Evolutionary conservation across 2,329 filamentous ascomycete species (phyloP).

Genomic region (Claviceps humidiphila): DNA sequence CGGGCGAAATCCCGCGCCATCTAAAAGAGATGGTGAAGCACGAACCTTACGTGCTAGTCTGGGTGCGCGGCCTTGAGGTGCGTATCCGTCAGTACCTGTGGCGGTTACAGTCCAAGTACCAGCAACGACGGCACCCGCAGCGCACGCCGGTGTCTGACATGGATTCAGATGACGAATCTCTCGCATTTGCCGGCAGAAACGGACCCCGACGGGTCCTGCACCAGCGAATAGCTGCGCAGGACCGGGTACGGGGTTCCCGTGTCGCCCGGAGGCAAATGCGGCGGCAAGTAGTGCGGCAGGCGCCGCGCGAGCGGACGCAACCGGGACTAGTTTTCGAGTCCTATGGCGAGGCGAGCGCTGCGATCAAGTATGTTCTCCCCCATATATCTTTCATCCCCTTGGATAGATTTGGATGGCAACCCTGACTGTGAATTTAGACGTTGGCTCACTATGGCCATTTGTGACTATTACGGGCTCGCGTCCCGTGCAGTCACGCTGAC

Average conservation of each 20-base stretch:
- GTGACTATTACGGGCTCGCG: conserved; percentile 77
- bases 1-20: conserved; percentile 60
- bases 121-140: conserved; percentile 1
- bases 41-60: conserved; percentile 59
- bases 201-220: conserved; percentile 39
- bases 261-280: conserved; percentile 32
- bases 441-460: conserved; percentile 88
- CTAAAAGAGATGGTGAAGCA: conserved; percentile 71
- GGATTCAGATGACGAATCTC: conserved; percentile 60
- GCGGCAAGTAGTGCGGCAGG: conserved; percentile 3
- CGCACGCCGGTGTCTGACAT: conserved; percentile 16
- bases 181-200: conserved; percentile 71
- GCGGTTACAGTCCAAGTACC: conserved; percentile 21
- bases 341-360: conserved; percentile 55
- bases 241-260: conserved; percentile 20
- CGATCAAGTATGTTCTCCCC: conserved; percentile 57
- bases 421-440: conserved; percentile 37
- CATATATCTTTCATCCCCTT: neutral
- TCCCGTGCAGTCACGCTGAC: conserved; percentile 69
- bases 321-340: conserved; percentile 68
- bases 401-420: too few relatives aligned
- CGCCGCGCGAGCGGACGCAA: conserved; percentile 45
- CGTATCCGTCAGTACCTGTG: conserved; percentile 68
- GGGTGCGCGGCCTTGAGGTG: conserved; percentile 74
- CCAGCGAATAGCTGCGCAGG: conserved; percentile 25